Conservation (phyloP, 23 red algal species). For the Agarophyton chilense region DNA sequence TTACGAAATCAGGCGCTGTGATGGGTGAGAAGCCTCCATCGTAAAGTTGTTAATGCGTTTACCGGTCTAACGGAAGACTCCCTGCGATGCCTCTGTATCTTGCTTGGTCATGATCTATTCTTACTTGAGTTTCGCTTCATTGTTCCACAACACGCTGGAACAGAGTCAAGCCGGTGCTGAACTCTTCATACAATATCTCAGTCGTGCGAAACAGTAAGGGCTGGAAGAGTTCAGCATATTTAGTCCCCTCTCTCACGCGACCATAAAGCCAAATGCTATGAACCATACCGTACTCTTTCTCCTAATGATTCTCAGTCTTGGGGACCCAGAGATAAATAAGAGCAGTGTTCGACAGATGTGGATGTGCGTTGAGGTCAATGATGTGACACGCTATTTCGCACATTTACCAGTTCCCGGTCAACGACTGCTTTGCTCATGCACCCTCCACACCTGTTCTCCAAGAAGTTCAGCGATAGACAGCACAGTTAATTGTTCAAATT, state of each 20-base stretch:
- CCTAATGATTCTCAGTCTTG: background rate
- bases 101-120: no score
- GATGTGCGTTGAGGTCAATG: background rate
- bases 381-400: background rate
- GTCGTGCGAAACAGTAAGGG: no score
- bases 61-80: background rate
- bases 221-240: background rate
- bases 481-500: constrained; percentile 89
- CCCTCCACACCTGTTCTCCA: constrained; percentile 88
- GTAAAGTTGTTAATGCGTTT: background rate
- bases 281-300: background rate
- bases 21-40: constrained; percentile 14
- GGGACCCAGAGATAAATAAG: background rate
- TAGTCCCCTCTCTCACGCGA: background rate
- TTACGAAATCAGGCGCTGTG: constrained; percentile 7
- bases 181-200: no score
- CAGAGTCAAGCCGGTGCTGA: background rate
- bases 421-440: constrained; percentile 88
- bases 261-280: background rate
- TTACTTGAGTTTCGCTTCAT: background rate
- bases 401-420: constrained; percentile 12
- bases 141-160: background rate
- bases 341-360: background rate
- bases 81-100: background rate
- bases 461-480: constrained; percentile 84